Evolutionary conservation across 768 basidiomycete species (phyloP).

Genomic region (Rhodotorula babjevae): DNA sequence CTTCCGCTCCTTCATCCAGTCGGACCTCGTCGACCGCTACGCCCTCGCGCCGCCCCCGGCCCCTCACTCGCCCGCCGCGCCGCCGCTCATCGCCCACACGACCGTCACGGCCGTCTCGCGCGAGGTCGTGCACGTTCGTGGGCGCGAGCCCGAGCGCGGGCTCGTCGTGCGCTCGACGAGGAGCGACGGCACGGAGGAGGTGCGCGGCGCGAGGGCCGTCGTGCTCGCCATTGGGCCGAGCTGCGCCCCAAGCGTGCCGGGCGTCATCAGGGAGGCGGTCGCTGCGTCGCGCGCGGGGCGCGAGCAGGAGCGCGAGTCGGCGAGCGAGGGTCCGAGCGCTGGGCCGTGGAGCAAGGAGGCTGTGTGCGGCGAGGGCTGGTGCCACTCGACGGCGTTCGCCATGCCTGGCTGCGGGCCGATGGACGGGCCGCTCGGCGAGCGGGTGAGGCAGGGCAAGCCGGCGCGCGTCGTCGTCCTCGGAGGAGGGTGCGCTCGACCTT

Average conservation of each 20-base stretch:
- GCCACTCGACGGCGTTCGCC: constrained; percentile 38
- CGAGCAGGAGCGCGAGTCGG: too few species aligned
- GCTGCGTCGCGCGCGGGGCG: neutral
- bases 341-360: constrained; percentile 10
- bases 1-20: constrained; percentile 35
- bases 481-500: constrained; percentile 35
- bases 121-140: constrained; percentile 15
- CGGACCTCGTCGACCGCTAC: constrained; percentile 39
- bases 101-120: constrained; percentile 26
- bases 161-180: constrained; percentile 11
- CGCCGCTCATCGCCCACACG: constrained; percentile 15
- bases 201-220: constrained; percentile 23
- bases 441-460: constrained; percentile 42
- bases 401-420: constrained; percentile 23
- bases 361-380: constrained; percentile 30
- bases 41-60: constrained; percentile 8
- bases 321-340: neutral
- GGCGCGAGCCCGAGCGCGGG: constrained; percentile 12
- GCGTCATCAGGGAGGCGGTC: constrained; percentile 6
- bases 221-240: constrained; percentile 40
- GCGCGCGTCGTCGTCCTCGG: constrained; percentile 39
- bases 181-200: constrained; percentile 10
- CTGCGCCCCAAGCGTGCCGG: constrained; percentile 29
- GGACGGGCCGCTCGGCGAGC: constrained; percentile 44
- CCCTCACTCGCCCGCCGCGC: too few species aligned